A percentile compares a stretch with the other conserved stretches of the same genome.
Evolutionary conservation across 2,329 filamentous ascomycete genomes (phyloP).

Genomic region (Periconia sp.): DNA sequence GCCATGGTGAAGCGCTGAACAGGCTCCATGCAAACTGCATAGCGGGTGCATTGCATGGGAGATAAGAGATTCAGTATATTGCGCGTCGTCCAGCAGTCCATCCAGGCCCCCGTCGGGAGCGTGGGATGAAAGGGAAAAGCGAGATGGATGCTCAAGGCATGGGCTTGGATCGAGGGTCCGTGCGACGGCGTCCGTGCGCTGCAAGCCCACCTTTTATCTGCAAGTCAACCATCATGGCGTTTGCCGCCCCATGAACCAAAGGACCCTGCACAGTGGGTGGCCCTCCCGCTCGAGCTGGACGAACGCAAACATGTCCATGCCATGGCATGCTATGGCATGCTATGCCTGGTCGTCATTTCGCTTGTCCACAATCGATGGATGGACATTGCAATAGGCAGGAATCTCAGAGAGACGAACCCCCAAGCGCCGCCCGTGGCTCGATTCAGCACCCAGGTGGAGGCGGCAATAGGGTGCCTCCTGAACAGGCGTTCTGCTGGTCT

Average conservation of each 20-base stretch:
- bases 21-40: slow-evolving; percentile 2
- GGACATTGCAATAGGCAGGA: not conserved
- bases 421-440: too few relatives aligned
- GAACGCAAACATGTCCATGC: slow-evolving; percentile 12
- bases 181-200: too few relatives aligned
- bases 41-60: too few relatives aligned
- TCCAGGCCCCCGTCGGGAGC: slow-evolving; percentile 5
- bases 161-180: too few relatives aligned
- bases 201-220: slow-evolving; percentile 17
- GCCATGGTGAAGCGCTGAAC: slow-evolving; percentile 1
- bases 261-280: slow-evolving; percentile 16
- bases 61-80: slow-evolving; percentile 24
- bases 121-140: not conserved
- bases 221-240: slow-evolving; percentile 31
- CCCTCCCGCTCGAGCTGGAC: slow-evolving; percentile 15
- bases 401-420: too few relatives aligned
- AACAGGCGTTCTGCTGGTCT: slow-evolving; percentile 31
- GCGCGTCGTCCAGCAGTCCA: slow-evolving; percentile 24
- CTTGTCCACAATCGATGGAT: slow-evolving; percentile 10
- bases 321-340: too few relatives aligned
- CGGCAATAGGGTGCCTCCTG: slow-evolving; percentile 6
- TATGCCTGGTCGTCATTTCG: slow-evolving; percentile 25
- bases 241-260: slow-evolving; percentile 17
- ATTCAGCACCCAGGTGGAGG: slow-evolving; percentile 4
- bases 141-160: too few relatives aligned